Evolutionary conservation across 108 stramenopile genomes (phyloP).

Genomic region (Cyclotella sp.): DNA sequence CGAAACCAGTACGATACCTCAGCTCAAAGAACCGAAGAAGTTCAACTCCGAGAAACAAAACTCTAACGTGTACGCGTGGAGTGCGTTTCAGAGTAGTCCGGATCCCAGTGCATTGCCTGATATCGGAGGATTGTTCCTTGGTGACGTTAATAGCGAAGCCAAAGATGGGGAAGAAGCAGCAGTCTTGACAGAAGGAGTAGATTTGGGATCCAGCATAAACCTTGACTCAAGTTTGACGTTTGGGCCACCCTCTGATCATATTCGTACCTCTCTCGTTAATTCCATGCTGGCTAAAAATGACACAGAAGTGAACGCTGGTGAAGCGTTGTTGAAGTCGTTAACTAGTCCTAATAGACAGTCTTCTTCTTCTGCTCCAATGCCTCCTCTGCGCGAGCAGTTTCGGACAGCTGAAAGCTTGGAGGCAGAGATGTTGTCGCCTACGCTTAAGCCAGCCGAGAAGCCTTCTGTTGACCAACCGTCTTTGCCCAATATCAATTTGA

Average conservation of each 20-base stretch:
- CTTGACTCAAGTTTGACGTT: slow-evolving; percentile 1
- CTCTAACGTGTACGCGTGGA: slow-evolving; percentile 76
- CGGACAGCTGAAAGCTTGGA: slow-evolving; percentile 33
- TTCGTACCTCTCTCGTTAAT: slow-evolving; percentile 26
- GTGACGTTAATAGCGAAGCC: slow-evolving; percentile 7
- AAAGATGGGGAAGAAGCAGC: neutral
- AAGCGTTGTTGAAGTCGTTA: slow-evolving; percentile 35
- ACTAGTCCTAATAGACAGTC: slow-evolving; percentile 17
- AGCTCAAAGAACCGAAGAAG: slow-evolving; percentile 4
- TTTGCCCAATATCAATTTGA: slow-evolving; percentile 6
- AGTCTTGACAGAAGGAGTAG: neutral
- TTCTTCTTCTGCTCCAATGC: neutral
- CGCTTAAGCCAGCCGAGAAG: slow-evolving; percentile 6
- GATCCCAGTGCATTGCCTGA: slow-evolving; percentile 77
- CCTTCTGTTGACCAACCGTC: neutral
- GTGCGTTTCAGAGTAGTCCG: slow-evolving; percentile 84
- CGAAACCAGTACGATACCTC: neutral
- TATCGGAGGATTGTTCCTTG: slow-evolving; percentile 37
- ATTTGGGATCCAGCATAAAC: slow-evolving; percentile 10
- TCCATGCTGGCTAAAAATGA: slow-evolving; percentile 36
- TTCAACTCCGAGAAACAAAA: slow-evolving; percentile 13
- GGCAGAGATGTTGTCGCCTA: slow-evolving; percentile 22
- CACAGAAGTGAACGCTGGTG: slow-evolving; percentile 23
- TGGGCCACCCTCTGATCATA: slow-evolving; percentile 19
- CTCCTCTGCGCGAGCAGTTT: slow-evolving; percentile 18